Percentiles rank a stretch among this genome's conserved stretches.
phyloP scores from a whole-genome alignment of 1,284 basidiomycete species.

The Pseudozyma thailandica region DNA sequence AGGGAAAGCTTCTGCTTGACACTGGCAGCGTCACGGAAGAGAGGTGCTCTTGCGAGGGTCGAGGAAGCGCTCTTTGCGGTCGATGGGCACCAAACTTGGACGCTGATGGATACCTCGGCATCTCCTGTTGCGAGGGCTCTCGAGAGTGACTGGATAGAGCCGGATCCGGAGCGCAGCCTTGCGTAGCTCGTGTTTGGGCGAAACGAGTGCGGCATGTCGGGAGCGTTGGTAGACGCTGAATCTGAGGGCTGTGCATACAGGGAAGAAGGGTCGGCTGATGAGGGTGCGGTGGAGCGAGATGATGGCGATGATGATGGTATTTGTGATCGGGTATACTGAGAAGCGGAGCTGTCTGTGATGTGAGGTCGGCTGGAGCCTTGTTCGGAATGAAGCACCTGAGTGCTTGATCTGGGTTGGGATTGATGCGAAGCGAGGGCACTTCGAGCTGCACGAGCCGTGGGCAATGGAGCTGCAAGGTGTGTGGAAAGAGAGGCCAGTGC shows the following conservation, averaged over 20 bases:
- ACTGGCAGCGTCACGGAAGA: slow-evolving; percentile 44
- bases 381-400: too few species aligned
- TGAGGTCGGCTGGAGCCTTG: too few species aligned
- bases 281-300: too few species aligned
- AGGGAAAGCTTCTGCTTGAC: slow-evolving; percentile 47
- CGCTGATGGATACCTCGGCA: slow-evolving; percentile 28
- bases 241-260: too few species aligned
- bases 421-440: too few species aligned
- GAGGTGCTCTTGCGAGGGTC: slow-evolving; percentile 30
- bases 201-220: background rate
- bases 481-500: too few species aligned
- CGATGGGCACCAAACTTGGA: slow-evolving; percentile 39
- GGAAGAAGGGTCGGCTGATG: background rate
- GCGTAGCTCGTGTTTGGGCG: slow-evolving; percentile 14
- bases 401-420: too few species aligned
- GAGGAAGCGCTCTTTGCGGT: slow-evolving; percentile 29
- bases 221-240: background rate
- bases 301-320: too few species aligned
- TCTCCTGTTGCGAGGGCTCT: slow-evolving; percentile 13
- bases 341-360: too few species aligned
- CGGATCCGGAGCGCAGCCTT: slow-evolving; percentile 35
- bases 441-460: too few species aligned
- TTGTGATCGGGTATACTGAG: too few species aligned
- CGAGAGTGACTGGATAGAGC: slow-evolving; percentile 9
- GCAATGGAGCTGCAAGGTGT: too few species aligned